These are phyloP conservation scores for Aspergillus piperis DNA, from an alignment of 2,329 filamentous ascomycete species.

Conservation along the genomic window DNA sequence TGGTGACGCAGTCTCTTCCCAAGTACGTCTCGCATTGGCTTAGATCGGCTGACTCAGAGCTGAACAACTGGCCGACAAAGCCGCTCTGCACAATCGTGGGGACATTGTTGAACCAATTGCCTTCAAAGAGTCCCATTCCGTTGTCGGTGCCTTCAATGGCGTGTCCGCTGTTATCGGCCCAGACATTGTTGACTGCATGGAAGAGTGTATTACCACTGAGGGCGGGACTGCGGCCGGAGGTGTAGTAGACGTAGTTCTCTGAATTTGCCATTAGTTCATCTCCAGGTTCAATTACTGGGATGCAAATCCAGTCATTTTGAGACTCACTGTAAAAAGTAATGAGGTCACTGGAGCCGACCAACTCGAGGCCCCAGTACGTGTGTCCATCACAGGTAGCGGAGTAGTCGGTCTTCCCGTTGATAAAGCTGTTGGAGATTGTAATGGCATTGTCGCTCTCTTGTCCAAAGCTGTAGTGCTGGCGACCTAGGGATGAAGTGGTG, in stretches of 20 bases:
- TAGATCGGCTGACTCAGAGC: not conserved
- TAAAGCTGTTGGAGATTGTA: slow-evolving; percentile 23
- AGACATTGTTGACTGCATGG: slow-evolving; percentile 48
- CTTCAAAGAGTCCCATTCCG: slow-evolving; percentile 43
- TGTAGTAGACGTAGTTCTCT: slow-evolving; percentile 59
- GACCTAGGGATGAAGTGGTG: slow-evolving; percentile 44
- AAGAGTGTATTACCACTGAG: slow-evolving; percentile 55
- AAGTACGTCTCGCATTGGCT: not conserved
- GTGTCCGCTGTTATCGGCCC: slow-evolving; percentile 45
- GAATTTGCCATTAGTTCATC: slow-evolving; percentile 19
- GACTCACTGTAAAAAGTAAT: slow-evolving; percentile 42
- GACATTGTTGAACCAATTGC: slow-evolving; percentile 48
- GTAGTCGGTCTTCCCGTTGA: slow-evolving; percentile 56
- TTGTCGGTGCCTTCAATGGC: slow-evolving; percentile 40
- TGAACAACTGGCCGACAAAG: not conserved
- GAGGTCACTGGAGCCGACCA: slow-evolving; percentile 52
- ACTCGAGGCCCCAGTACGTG: slow-evolving; percentile 61
- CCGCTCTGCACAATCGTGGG: not conserved
- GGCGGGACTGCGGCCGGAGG: slow-evolving; percentile 58
- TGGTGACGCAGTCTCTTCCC: not conserved
- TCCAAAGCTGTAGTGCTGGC: slow-evolving; percentile 52
- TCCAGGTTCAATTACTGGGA: slow-evolving; percentile 28
- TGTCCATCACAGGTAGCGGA: slow-evolving; percentile 58
- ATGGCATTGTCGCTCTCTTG: slow-evolving; percentile 50
- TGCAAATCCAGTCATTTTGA: too few species aligned